phyloP scores from a whole-genome alignment of 2,329 filamentous ascomycete species.

The Epichloe sibirici region DNA sequence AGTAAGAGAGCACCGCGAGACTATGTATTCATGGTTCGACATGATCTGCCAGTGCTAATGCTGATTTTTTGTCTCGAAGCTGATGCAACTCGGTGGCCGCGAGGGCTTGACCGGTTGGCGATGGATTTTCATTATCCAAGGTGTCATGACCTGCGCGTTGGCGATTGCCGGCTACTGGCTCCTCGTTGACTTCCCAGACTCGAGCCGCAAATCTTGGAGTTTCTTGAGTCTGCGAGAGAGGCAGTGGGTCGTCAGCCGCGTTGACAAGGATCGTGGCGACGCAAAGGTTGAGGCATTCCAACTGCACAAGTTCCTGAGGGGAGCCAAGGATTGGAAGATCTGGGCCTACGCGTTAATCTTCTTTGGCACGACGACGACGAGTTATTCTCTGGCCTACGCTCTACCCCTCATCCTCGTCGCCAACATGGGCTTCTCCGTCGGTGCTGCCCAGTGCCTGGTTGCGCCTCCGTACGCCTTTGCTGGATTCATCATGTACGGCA shows the following conservation, averaged over 20 bases:
- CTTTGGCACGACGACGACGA: slow-evolving; percentile 57
- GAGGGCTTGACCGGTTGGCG: slow-evolving; percentile 47
- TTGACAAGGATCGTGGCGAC: slow-evolving; percentile 47
- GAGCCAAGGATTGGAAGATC: slow-evolving; percentile 41
- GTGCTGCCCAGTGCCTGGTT: slow-evolving; percentile 54
- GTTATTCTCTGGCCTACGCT: slow-evolving; percentile 69
- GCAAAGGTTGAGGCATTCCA: slow-evolving; percentile 41
- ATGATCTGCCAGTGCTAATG: neutral
- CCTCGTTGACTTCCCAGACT: slow-evolving; percentile 53
- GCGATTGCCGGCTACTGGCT: slow-evolving; percentile 41
- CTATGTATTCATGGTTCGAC: neutral
- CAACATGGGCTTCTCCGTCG: slow-evolving; percentile 53
- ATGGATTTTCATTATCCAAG: slow-evolving; percentile 53
- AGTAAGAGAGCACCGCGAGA: slow-evolving; percentile 18
- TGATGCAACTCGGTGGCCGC: slow-evolving; percentile 51
- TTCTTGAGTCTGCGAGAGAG: slow-evolving; percentile 42
- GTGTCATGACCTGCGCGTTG: slow-evolving; percentile 40
- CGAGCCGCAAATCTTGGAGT: slow-evolving; percentile 33
- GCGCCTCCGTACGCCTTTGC: slow-evolving; percentile 58
- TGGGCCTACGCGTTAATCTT: slow-evolving; percentile 51
- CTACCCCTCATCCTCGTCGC: slow-evolving; percentile 58
- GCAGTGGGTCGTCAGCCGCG: slow-evolving; percentile 39
- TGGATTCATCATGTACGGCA: slow-evolving; percentile 47
- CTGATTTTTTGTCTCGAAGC: slow-evolving; percentile 13
- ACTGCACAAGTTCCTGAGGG: slow-evolving; percentile 31